Evolutionary conservation across 129 eudicot species (phyloP).

Genomic region (Artemisia annua): DNA sequence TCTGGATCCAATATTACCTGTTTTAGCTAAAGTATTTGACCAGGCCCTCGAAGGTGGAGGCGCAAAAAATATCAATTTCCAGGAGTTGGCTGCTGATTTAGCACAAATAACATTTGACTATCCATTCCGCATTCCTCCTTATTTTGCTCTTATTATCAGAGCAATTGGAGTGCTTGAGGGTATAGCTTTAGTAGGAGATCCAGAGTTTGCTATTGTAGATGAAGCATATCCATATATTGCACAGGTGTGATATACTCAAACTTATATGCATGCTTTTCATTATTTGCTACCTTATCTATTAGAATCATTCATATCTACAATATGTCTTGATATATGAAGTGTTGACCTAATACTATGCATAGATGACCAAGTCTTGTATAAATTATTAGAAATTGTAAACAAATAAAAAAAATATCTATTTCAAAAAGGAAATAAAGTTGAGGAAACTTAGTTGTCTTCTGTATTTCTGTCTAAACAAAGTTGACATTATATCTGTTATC

Average conservation of each 20-base stretch:
- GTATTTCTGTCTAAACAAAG: neutral
- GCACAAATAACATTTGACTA: slow-evolving; percentile 98
- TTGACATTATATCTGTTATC: slow-evolving; percentile 20
- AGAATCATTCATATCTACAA: neutral
- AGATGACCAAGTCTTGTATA: slow-evolving; percentile 11
- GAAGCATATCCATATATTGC: slow-evolving; percentile 99
- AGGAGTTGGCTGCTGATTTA: slow-evolving; percentile 94
- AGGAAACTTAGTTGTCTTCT: neutral
- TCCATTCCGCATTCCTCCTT: slow-evolving; percentile 97
- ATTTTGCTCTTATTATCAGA: slow-evolving; percentile 94
- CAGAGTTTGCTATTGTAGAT: slow-evolving; percentile 97
- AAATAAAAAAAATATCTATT: no score
- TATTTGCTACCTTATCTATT: neutral
- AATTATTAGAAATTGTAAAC: neutral
- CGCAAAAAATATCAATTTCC: slow-evolving; percentile 94
- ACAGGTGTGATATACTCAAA: slow-evolving; percentile 54
- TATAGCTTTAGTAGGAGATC: slow-evolving; percentile 96
- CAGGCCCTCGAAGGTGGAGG: slow-evolving; percentile 99
- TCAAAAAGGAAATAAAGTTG: neutral
- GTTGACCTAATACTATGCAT: slow-evolving; percentile 5
- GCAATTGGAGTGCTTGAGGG: slow-evolving; percentile 99
- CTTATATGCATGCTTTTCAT: neutral
- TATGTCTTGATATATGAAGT: neutral
- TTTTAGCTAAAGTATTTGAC: slow-evolving; percentile 96
- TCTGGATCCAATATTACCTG: slow-evolving; percentile 94